Conservation (phyloP, 164 flowering plant species). For the Umbilicus rupestris region DNA sequence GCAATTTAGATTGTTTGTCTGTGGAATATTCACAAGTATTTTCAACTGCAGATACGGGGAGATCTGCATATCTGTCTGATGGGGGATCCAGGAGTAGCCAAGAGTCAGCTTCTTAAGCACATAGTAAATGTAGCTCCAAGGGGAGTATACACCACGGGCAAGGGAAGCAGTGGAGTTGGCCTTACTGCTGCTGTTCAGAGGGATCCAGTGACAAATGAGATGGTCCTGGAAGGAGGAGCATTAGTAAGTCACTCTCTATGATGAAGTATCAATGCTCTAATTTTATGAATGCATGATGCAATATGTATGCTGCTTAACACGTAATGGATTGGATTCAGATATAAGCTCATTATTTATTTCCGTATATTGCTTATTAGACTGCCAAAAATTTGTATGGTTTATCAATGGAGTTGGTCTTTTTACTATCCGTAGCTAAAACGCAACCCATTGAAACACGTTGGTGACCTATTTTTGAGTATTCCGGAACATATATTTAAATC, state of each 20-base stretch:
- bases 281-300: neutral
- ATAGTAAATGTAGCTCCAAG: slow-evolving; percentile 96
- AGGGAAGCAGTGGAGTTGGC: slow-evolving; percentile 99
- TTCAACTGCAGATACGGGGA: slow-evolving; percentile 80
- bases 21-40: neutral
- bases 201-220: slow-evolving; percentile 96
- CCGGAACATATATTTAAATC: too few species aligned
- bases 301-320: neutral
- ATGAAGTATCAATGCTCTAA: neutral
- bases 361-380: neutral
- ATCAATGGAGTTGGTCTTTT: neutral
- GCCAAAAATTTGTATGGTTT: neutral
- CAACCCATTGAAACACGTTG: neutral
- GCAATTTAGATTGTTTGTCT: neutral
- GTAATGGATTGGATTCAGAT: neutral
- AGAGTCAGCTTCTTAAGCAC: slow-evolving; percentile 98
- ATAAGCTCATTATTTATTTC: neutral
- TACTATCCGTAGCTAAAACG: neutral
- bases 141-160: slow-evolving; percentile 97
- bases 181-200: slow-evolving; percentile 96
- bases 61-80: slow-evolving; percentile 92
- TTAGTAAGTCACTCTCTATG: slow-evolving; percentile 41
- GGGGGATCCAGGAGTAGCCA: slow-evolving; percentile 99
- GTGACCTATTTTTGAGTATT: neutral
- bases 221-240: slow-evolving; percentile 99